Conservation (phyloP, 2,329 filamentous ascomycete genomes). For the Aspergillus transmontanensis region DNA sequence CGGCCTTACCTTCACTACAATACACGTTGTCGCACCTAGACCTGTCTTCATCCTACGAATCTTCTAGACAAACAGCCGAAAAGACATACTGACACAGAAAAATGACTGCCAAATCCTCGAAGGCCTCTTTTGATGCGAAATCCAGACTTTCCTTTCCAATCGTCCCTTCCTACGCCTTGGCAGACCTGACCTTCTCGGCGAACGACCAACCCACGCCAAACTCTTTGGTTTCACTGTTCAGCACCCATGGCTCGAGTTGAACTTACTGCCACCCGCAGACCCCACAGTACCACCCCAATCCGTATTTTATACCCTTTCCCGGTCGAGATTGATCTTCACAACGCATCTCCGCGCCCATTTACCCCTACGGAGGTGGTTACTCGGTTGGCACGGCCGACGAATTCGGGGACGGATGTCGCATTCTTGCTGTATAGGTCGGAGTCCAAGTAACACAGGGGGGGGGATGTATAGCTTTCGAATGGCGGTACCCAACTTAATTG, state of each 20-base stretch:
- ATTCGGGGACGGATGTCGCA: neutral
- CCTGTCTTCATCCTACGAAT: neutral
- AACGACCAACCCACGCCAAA: neutral
- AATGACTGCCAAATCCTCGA: neutral
- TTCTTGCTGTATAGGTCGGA: neutral
- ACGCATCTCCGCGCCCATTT: neutral
- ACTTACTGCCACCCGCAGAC: neutral
- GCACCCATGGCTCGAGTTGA: neutral
- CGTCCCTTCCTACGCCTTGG: neutral
- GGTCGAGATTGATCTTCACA: no score
- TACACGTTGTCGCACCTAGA: no score
- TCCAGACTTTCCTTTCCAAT: neutral
- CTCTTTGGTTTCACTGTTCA: neutral
- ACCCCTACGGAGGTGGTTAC: neutral
- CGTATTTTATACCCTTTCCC: neutral
- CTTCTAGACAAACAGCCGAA: neutral
- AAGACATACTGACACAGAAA: no score
- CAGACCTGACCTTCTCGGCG: neutral
- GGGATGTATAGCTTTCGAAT: neutral
- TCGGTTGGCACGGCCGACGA: neutral
- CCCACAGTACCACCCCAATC: neutral
- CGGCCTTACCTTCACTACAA: no score
- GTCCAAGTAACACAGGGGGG: neutral
- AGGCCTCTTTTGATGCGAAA: neutral
- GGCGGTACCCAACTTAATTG: neutral